These are phyloP conservation scores for Ceratonia siliqua DNA, from an alignment of 306 rosid genomes.

Conservation along the genomic window DNA sequence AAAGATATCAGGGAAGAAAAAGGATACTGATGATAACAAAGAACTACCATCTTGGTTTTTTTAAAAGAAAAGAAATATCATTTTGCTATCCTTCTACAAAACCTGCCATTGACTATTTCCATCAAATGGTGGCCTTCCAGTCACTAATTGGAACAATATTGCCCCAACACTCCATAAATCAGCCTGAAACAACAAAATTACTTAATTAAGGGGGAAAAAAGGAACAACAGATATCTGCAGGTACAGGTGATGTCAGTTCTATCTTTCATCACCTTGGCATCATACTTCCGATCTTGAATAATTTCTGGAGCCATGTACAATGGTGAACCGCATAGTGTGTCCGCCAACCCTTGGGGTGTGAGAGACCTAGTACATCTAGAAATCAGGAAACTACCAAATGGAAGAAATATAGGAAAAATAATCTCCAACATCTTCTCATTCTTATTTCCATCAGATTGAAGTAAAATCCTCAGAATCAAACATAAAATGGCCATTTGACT, in stretches of 20 bases:
- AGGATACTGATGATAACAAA: background rate
- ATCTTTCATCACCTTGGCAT: slow-evolving; percentile 73
- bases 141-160: slow-evolving; percentile 83
- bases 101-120: slow-evolving; percentile 89
- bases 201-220: slow-evolving; percentile 11
- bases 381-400: slow-evolving; percentile 32
- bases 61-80: background rate
- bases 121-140: slow-evolving; percentile 86
- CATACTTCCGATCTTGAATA: slow-evolving; percentile 66
- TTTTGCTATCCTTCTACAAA: slow-evolving; percentile 15
- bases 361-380: slow-evolving; percentile 67
- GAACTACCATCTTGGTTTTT: background rate
- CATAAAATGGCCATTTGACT: slow-evolving; percentile 6
- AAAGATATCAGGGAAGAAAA: slow-evolving; percentile 27
- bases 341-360: slow-evolving; percentile 69
- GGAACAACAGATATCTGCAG: slow-evolving; percentile 5
- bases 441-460: slow-evolving; percentile 1
- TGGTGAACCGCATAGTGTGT: slow-evolving; percentile 94
- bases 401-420: background rate
- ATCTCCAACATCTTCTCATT: background rate
- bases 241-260: slow-evolving; percentile 17
- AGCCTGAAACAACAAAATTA: slow-evolving; percentile 62
- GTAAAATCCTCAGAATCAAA: slow-evolving; percentile 11
- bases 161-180: slow-evolving; percentile 99
- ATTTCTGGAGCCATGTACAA: slow-evolving; percentile 99